Conservation (phyloP, 257 asterid genomes). For the Przewalskia tangutica region DNA sequence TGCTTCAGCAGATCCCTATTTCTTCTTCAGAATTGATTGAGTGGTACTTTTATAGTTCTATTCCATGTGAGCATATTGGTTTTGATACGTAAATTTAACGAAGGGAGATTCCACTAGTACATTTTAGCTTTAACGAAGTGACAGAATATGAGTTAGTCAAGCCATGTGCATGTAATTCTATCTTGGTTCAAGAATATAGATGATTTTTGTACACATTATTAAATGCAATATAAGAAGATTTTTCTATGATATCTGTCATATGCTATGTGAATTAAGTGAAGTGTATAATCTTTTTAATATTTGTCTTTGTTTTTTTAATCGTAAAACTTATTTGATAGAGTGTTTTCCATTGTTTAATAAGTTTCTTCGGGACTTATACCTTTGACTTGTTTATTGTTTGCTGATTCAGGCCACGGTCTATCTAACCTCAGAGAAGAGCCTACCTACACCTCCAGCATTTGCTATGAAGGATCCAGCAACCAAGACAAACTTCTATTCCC, state of each 20-base stretch:
- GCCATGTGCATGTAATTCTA: neutral
- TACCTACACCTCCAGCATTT: conserved; percentile 87
- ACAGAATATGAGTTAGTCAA: neutral
- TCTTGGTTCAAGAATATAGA: neutral
- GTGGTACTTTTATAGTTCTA: neutral
- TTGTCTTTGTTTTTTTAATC: neutral
- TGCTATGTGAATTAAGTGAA: neutral
- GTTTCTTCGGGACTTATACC: neutral
- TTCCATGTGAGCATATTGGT: neutral
- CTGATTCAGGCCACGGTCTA: conserved; percentile 44
- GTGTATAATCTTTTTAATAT: neutral
- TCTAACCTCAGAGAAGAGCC: conserved; percentile 58
- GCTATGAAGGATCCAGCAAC: conserved; percentile 38
- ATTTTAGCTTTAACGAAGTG: neutral
- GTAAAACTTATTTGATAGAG: neutral
- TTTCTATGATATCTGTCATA: neutral
- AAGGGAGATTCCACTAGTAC: neutral
- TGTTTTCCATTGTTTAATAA: neutral
- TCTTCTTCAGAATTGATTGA: neutral
- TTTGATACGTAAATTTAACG: neutral
- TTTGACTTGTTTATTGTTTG: conserved; percentile 5
- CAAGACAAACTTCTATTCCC: conserved; percentile 40
- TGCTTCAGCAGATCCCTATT: neutral
- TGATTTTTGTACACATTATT: neutral
- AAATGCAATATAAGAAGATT: neutral